Base-by-base conservation (phyloP, 2,329 filamentous ascomycete species). In the Juglanconis sp. region DNA sequence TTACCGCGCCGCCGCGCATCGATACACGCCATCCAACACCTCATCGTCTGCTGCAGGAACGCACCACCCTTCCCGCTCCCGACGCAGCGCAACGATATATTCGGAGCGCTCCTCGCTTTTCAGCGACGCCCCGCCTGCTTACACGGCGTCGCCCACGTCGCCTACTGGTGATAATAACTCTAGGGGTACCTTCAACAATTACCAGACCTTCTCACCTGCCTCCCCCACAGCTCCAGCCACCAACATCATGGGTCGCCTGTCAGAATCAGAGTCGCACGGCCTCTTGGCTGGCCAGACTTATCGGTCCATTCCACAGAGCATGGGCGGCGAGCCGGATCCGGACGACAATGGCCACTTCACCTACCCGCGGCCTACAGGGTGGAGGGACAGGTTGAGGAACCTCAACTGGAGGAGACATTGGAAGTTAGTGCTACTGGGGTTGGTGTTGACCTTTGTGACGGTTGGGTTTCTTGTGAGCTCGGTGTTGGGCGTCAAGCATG, bases 81-180 rank as follows among this genome's bases (percentile, higher is more conserved):
- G 62, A 38, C 62, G 66, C 61, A 67, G 67, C 38, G 63, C 65
- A 38, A 69, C 71, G 30, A 63, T 72, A 68, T 73, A 73, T 68
- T 70, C 71, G 31, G 71, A 74, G 56, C 61, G 63, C 54, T 64
- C 63, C 34, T 61, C 61, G 34, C 62, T 65, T 61, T 63, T 61
- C 60, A 64, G 40, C 70, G 78, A 80, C 59, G 79, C 80, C 5
- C 81, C 81, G 9, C 81, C 81, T 6, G 81, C 81, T 9, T 83
- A 83, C 67, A 79, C 77, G 2, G 79, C 79, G 4, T 72, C 73
- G 15, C 71, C 73, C 0, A 68, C 64, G 30, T 76, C 76, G 11
- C 69, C 73, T 7, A 64, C 69, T 15, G 58, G 58, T 34, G 59
- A 52, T n/a, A 59, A 56, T 34, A 60, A 51, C 10, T 59, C 58